A percentile compares a stretch with the other conserved stretches of the same genome.
These are phyloP conservation scores for Phycomyces blakesleeanus DNA, from an alignment of 192 early-diverging fungal genomes.

Conservation along the genomic window DNA sequence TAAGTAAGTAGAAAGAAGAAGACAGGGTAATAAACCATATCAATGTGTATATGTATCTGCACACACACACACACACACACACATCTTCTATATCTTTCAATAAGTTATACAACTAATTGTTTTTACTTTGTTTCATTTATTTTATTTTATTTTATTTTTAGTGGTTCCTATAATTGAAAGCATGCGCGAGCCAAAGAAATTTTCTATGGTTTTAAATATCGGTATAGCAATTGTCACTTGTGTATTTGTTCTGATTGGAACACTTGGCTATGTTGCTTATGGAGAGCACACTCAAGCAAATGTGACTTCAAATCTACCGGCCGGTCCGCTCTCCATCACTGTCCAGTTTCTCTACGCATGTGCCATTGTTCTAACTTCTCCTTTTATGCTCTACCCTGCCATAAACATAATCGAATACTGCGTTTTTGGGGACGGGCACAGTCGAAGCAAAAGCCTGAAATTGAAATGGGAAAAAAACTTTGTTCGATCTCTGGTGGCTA, in stretches of 20 bases:
- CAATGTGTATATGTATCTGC: neutral
- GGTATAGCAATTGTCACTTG: slow-evolving; percentile 59
- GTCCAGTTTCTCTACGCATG: slow-evolving; percentile 79
- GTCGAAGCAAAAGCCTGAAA: slow-evolving; percentile 34
- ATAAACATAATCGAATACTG: slow-evolving; percentile 75
- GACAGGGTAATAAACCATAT: no score
- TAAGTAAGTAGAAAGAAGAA: neutral
- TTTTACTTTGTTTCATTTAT: no score
- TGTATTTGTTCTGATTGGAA: slow-evolving; percentile 69
- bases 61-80: neutral
- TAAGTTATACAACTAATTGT: no score
- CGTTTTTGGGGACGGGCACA: slow-evolving; percentile 47
- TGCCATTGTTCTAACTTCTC: slow-evolving; percentile 74
- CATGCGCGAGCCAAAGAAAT: slow-evolving; percentile 82
- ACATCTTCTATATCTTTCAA: no score
- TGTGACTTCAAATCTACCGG: slow-evolving; percentile 75
- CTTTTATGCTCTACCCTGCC: slow-evolving; percentile 68
- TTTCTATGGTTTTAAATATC: slow-evolving; percentile 62
- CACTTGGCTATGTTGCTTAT: slow-evolving; percentile 71
- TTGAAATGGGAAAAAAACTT: slow-evolving; percentile 71
- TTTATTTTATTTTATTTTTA: neutral
- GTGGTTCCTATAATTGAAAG: slow-evolving; percentile 58
- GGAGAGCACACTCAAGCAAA: slow-evolving; percentile 73
- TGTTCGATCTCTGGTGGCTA: slow-evolving; percentile 55
- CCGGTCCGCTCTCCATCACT: slow-evolving; percentile 42